Evolutionary conservation across 2,329 filamentous ascomycete species (phyloP).

Genomic region (Cladophialophora exuberans): DNA sequence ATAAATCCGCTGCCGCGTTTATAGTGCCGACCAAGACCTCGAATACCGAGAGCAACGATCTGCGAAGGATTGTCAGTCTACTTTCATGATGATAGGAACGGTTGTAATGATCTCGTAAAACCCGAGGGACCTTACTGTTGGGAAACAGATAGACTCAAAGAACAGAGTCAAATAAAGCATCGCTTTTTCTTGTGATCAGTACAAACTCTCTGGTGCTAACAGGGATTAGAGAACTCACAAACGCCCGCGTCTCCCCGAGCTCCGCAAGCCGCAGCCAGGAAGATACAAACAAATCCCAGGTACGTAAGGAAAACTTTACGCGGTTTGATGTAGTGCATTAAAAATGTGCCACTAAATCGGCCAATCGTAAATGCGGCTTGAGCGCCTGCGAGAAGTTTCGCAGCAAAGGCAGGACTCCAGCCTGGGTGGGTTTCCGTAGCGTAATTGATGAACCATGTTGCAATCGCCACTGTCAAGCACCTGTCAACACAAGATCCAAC

Average conservation of each 20-base stretch:
- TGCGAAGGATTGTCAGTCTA: too few relatives aligned
- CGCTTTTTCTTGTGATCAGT: too few relatives aligned
- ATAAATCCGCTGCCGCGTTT: too few relatives aligned
- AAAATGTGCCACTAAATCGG: conserved; percentile 66
- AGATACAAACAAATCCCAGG: conserved; percentile 63
- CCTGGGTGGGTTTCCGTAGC: conserved; percentile 60
- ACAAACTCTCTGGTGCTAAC: too few relatives aligned
- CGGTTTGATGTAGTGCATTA: conserved; percentile 67
- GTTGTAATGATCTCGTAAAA: too few relatives aligned
- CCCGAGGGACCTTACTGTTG: too few relatives aligned
- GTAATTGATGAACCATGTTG: conserved; percentile 75
- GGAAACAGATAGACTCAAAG: too few relatives aligned
- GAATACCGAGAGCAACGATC: too few relatives aligned
- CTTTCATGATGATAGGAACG: too few relatives aligned
- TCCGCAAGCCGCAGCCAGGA: conserved; percentile 52
- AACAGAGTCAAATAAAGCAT: too few relatives aligned
- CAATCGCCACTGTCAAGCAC: conserved; percentile 44
- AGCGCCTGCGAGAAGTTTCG: conserved; percentile 72
- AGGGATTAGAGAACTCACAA: neutral
- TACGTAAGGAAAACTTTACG: conserved; percentile 73
- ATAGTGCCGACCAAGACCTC: too few relatives aligned
- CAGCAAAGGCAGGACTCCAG: conserved; percentile 59
- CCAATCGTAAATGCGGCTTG: conserved; percentile 74
- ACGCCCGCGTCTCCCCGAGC: conserved; percentile 45
- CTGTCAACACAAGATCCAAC: neutral